Evolutionary conservation across 2,329 filamentous ascomycete species (phyloP).

Genomic region (Fusarium floridanum): DNA sequence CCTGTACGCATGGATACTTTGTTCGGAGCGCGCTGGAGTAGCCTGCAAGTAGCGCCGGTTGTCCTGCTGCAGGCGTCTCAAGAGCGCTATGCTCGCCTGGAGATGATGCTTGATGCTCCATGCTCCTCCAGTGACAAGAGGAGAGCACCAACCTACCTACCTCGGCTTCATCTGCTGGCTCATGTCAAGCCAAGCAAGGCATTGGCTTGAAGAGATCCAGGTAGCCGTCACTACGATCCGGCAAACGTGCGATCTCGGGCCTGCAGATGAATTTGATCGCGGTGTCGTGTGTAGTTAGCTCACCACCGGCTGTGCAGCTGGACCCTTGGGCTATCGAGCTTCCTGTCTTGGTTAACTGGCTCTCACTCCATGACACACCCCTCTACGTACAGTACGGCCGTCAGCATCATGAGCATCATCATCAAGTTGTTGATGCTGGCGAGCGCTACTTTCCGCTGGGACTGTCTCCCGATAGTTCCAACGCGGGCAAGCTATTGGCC

Average conservation of each 20-base stretch:
- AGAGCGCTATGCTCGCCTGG: slow-evolving; percentile 11
- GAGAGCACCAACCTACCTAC: not conserved
- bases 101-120: not conserved
- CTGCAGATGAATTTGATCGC: slow-evolving; percentile 41
- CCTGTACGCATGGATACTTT: slow-evolving; percentile 4
- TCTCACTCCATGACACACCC: not conserved
- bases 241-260: slow-evolving; percentile 25
- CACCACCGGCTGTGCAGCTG: slow-evolving; percentile 41
- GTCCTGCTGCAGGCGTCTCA: slow-evolving; percentile 16
- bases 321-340: slow-evolving; percentile 37
- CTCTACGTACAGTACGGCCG: slow-evolving; percentile 5
- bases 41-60: slow-evolving; percentile 15
- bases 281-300: slow-evolving; percentile 29
- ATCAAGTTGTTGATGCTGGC: not conserved
- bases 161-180: not conserved
- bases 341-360: slow-evolving; percentile 39
- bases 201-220: not conserved
- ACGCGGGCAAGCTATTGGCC: not conserved
- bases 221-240: slow-evolving; percentile 1
- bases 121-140: slow-evolving; percentile 1
- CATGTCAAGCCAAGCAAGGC: not conserved
- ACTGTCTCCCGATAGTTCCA: not conserved
- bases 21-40: slow-evolving; percentile 12
- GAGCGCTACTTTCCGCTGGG: not conserved
- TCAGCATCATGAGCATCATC: not conserved